A percentile compares a stretch with the other conserved stretches of the same genome.
Evolutionary conservation across 495 filamentous ascomycete species (phyloP).

Genomic region (Aspergillus saccharolyticus): DNA sequence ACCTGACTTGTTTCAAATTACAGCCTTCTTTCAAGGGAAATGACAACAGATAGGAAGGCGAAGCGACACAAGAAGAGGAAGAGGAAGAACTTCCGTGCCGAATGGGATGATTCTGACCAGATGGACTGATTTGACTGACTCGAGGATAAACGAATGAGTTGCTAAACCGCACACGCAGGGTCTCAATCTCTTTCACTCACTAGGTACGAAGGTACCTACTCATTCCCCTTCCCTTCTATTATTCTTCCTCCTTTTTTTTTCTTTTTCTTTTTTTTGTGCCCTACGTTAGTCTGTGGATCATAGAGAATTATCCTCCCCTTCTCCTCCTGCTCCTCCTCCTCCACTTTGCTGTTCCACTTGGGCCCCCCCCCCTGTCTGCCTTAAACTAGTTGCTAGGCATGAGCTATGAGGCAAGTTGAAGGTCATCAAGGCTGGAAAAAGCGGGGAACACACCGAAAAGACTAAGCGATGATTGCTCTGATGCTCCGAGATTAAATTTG

Average conservation of each 20-base stretch:
- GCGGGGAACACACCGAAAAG: background rate
- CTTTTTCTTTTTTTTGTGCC: background rate
- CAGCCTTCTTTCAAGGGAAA: background rate
- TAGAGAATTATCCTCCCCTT: background rate
- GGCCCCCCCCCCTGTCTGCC: background rate
- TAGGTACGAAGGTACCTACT: no score
- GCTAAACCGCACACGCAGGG: no score
- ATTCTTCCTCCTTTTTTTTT: no score
- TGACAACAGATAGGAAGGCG: background rate
- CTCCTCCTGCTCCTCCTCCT: no score
- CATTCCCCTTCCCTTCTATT: no score
- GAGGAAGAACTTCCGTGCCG: background rate
- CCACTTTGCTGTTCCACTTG: background rate
- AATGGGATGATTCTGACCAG: background rate
- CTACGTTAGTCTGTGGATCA: background rate
- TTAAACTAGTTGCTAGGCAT: background rate
- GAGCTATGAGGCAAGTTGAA: background rate
- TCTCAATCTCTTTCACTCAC: background rate
- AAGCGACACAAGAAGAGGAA: no score
- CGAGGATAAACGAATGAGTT: background rate
- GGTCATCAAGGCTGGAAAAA: background rate
- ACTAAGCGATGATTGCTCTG: background rate
- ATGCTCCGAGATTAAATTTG: slow-evolving; percentile 2
- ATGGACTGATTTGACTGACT: no score
- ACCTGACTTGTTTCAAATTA: background rate